These are phyloP conservation scores for Backusella circina DNA, from an alignment of 192 early-diverging fungal species.

Conservation along the genomic window DNA sequence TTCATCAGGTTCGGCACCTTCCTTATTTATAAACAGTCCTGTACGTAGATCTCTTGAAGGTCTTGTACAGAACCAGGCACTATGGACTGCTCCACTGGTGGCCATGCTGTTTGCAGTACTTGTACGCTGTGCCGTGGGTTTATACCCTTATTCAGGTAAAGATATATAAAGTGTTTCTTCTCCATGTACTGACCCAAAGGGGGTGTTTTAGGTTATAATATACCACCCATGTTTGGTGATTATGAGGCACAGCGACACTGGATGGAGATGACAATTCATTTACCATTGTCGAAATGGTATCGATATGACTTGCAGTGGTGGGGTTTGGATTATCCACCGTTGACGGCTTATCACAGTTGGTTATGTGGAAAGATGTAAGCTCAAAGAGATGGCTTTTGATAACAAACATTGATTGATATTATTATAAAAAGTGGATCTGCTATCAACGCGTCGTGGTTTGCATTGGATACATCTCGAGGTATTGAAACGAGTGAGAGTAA, in stretches of 20 bases:
- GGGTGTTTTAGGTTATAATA: constrained; percentile 53
- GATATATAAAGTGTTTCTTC: background rate
- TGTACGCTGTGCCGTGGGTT: constrained; percentile 62
- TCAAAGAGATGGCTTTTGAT: background rate
- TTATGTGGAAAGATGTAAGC: constrained; percentile 75
- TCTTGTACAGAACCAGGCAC: constrained; percentile 38
- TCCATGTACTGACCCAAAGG: too few species aligned
- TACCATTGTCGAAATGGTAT: constrained; percentile 85
- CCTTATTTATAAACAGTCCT: constrained; percentile 7
- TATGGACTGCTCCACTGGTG: constrained; percentile 35
- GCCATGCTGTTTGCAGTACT: constrained; percentile 48
- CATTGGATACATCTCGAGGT: constrained; percentile 82
- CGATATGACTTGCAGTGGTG: constrained; percentile 85
- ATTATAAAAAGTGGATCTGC: constrained; percentile 52
- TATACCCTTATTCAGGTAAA: constrained; percentile 74
- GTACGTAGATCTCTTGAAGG: constrained; percentile 8
- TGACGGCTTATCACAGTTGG: constrained; percentile 94
- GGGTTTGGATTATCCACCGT: constrained; percentile 96
- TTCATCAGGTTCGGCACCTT: background rate
- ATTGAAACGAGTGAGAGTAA: constrained; percentile 69
- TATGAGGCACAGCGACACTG: constrained; percentile 99
- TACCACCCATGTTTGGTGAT: constrained; percentile 87
- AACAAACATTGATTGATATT: background rate
- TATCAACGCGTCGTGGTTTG: constrained; percentile 84
- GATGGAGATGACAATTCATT: constrained; percentile 90